Evolutionary conservation across 176 grass and related monocot species (phyloP), one percentile per base, ranked within the genome.

Genomic region (Dactylis glomerata): DNA sequence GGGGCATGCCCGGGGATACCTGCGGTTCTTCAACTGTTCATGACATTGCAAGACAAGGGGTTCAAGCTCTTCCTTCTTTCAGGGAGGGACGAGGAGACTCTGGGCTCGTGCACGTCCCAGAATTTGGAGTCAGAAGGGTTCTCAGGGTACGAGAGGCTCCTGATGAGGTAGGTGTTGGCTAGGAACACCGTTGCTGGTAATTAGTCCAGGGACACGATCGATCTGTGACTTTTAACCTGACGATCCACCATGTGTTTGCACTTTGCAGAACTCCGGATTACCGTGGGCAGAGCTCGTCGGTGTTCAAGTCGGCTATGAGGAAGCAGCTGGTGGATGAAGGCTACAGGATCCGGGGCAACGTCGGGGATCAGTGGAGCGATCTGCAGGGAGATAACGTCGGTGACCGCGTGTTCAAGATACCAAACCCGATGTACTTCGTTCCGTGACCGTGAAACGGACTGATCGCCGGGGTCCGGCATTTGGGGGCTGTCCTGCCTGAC

Each of bases 321-420:
- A 89, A 86, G 87, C 91, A 92, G 38, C 86, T 99, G n/a, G 78
- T 92, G 37, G 89, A 79, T 1, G 89, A 94, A 55, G 96, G 93
- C 2, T 99, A 92, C 77, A 81, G 88, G 68, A 86, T 99, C 77
- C 85, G 93, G 2, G 96, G 93, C 55, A 99, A 99, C 58, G 86
- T 96, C 52, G 96, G 96, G 3, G 93, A 99, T 70, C 96, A 99
- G 83, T 99, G 96, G 96, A 99, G 93, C 80, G 91, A 98, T 77
- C 79, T 99, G 62, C 81, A 81, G 72, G 96, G 96, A 50, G 93
- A 96, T 8, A 89, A 50, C 82, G 80, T 33, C 71, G 91, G 91
- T 27, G 93, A 99, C 65, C 91, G 93, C 64, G 81, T 92, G 12
- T 99, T 96, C 83, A 99, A 99, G 83, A 83, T 99, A 61, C 96